Evolutionary conservation across 345 rosid genomes (phyloP).

Genomic region (Pistacia vera): DNA sequence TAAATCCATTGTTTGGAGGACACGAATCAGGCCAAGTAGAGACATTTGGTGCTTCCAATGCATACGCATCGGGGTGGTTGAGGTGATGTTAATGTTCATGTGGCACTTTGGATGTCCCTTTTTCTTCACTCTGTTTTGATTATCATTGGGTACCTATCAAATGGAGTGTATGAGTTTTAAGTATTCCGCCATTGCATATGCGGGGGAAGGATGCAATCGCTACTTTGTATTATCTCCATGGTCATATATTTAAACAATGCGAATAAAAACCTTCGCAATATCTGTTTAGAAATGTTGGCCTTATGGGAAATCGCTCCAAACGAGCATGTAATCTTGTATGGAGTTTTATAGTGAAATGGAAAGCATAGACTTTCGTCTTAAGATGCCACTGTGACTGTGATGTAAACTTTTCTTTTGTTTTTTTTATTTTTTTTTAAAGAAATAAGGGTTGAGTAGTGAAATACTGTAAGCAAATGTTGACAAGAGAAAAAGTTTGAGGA

Average conservation of each 20-base stretch:
- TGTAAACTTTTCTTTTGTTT: too few species aligned
- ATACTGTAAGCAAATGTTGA: too few species aligned
- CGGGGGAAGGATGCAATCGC: background rate
- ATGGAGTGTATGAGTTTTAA: background rate
- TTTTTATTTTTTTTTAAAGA: too few species aligned
- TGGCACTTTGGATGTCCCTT: background rate
- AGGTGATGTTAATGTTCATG: background rate
- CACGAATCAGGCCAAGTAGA: background rate
- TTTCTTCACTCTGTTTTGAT: background rate
- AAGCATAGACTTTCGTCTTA: background rate
- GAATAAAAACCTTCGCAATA: background rate
- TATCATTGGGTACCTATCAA: background rate
- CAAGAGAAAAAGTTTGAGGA: too few species aligned
- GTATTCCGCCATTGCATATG: background rate
- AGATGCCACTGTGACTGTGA: too few species aligned
- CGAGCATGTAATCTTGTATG: background rate
- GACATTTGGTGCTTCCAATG: background rate
- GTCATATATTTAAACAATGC: background rate
- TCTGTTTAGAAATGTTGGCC: background rate
- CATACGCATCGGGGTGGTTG: background rate
- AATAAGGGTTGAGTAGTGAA: too few species aligned
- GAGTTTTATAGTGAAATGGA: conserved; percentile 2
- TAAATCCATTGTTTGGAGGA: background rate
- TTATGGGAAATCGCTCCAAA: background rate
- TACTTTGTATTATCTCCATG: background rate